Conservation (phyloP, 2,329 filamentous ascomycete species). For the Paracamarosporium sp. region DNA sequence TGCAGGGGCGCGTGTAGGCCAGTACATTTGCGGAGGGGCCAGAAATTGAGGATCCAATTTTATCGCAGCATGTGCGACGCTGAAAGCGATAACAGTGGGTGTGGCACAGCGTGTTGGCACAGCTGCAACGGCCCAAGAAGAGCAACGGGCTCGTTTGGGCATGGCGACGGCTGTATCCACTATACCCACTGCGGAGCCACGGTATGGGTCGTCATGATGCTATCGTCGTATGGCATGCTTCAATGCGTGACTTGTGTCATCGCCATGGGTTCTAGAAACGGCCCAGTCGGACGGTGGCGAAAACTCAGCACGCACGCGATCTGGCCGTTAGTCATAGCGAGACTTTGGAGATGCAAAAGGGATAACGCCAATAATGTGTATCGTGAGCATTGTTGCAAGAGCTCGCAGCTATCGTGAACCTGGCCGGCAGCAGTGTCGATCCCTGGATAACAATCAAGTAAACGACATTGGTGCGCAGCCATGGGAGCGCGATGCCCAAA, state of each 20-base stretch:
- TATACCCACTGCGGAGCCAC: slow-evolving; percentile 9
- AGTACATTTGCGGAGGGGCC: slow-evolving; percentile 10
- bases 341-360: neutral
- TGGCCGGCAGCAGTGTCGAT: slow-evolving; percentile 2
- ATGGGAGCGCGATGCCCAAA: slow-evolving; percentile 27
- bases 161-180: slow-evolving; percentile 19
- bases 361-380: slow-evolving; percentile 1
- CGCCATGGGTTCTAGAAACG: slow-evolving; percentile 14
- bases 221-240: slow-evolving; percentile 18
- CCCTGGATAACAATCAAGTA: slow-evolving; percentile 8
- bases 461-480: slow-evolving; percentile 10
- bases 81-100: slow-evolving; percentile 5
- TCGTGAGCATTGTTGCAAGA: neutral
- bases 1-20: slow-evolving; percentile 12
- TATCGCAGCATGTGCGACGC: slow-evolving; percentile 13
- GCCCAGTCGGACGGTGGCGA: slow-evolving; percentile 15
- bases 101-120: slow-evolving; percentile 13
- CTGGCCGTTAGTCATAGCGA: slow-evolving; percentile 14
- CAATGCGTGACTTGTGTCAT: slow-evolving; percentile 16
- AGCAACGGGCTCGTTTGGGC: slow-evolving; percentile 4
- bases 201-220: slow-evolving; percentile 21
- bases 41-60: slow-evolving; percentile 11
- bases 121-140: slow-evolving; percentile 4
- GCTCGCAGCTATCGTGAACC: slow-evolving; percentile 1
- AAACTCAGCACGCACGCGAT: slow-evolving; percentile 8